Conservation (phyloP, 23 red algal genomes). For the Gracilaria domingensis region DNA sequence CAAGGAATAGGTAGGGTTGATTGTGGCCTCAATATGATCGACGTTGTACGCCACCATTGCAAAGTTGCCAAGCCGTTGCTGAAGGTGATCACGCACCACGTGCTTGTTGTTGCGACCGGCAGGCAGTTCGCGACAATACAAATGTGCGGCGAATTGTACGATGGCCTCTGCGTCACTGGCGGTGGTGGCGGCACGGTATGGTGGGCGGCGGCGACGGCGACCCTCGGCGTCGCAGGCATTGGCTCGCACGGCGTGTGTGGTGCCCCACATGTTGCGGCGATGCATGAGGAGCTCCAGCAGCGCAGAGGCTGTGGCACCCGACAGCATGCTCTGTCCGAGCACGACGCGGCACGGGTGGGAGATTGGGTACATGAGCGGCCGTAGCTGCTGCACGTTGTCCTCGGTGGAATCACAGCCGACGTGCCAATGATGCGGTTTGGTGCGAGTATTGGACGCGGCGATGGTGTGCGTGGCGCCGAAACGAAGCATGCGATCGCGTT, state of each 20-base stretch:
- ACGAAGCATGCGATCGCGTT: constrained; percentile 6
- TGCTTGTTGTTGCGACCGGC: no score
- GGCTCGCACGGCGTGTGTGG: background rate
- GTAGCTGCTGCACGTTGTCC: background rate
- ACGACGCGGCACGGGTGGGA: background rate
- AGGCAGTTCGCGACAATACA: background rate
- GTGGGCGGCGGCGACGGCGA: background rate
- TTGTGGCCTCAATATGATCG: background rate
- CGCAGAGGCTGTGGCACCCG: constrained; percentile 9
- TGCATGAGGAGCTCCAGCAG: constrained; percentile 46
- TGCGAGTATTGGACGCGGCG: background rate
- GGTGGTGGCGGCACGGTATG: constrained; percentile 21
- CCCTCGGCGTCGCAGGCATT: background rate
- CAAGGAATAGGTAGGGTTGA: background rate
- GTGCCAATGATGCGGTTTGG: background rate
- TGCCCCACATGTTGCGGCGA: constrained; percentile 39
- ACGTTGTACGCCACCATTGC: constrained; percentile 14
- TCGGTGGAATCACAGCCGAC: constrained; percentile 2
- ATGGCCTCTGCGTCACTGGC: background rate
- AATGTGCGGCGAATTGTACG: background rate
- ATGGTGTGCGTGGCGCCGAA: background rate
- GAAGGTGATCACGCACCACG: background rate
- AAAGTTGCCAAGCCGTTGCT: constrained; percentile 5
- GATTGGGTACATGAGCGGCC: constrained; percentile 7
- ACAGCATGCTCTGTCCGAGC: constrained; percentile 42